These are phyloP conservation scores for Xylaria sp. DNA, from an alignment of 2,329 filamentous ascomycete genomes.

Conservation along the genomic window DNA sequence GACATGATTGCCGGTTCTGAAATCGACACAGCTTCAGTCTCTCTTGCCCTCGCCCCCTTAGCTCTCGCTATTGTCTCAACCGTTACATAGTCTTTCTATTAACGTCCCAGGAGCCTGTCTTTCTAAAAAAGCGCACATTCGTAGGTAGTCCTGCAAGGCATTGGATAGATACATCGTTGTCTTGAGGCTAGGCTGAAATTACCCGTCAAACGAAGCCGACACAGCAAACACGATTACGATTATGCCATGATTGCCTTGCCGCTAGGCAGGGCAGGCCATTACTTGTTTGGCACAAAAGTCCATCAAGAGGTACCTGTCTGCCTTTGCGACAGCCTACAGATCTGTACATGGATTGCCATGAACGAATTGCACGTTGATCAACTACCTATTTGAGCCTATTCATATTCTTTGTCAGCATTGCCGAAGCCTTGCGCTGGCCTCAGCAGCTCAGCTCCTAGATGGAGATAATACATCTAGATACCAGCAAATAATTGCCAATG, in stretches of 20 bases:
- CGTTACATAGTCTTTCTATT: constrained; percentile 9
- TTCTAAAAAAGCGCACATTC: not conserved
- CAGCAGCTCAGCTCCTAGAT: no score
- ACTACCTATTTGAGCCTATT: constrained; percentile 7
- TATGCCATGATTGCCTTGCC: constrained; percentile 12
- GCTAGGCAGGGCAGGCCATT: constrained; percentile 16
- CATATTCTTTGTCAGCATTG: constrained; percentile 16
- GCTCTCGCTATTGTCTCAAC: not conserved
- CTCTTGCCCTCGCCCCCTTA: not conserved
- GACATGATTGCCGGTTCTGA: constrained; percentile 11
- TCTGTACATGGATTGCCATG: no score
- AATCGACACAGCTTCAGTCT: constrained; percentile 7
- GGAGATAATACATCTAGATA: no score
- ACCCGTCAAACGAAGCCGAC: constrained; percentile 15
- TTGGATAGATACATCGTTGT: constrained; percentile 7
- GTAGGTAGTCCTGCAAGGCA: constrained; percentile 3
- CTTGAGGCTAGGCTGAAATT: constrained; percentile 15
- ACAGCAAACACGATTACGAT: not conserved
- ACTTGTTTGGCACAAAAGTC: constrained; percentile 27
- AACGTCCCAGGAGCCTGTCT: constrained; percentile 2
- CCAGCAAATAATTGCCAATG: no score
- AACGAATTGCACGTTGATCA: constrained; percentile 1
- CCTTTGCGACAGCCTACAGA: constrained; percentile 14
- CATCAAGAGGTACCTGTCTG: constrained; percentile 26
- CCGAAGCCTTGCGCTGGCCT: constrained; percentile 13